Evolutionary conservation across 129 eudicot genomes (phyloP).

Genomic region (Artemisia argyi): DNA sequence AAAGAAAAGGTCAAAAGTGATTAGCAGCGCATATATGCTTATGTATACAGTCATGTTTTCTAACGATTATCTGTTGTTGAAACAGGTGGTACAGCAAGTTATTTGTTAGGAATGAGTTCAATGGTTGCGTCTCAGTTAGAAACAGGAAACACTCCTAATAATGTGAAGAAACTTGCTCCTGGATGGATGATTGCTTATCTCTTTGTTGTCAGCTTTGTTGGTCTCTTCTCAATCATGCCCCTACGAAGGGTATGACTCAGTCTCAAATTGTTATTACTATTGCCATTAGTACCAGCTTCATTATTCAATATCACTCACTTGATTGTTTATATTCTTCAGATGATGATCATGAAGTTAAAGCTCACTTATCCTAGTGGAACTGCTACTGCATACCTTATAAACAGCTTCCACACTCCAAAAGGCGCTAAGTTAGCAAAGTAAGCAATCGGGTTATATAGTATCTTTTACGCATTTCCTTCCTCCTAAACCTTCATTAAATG

Average conservation of each 20-base stretch:
- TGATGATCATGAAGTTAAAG: slow-evolving; percentile 54
- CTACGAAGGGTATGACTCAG: slow-evolving; percentile 39
- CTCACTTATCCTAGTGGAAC: slow-evolving; percentile 68
- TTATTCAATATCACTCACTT: neutral
- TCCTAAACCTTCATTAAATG: neutral
- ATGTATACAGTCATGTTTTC: too few relatives aligned
- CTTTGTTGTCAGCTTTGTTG: slow-evolving; percentile 54
- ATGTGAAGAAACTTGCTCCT: slow-evolving; percentile 46
- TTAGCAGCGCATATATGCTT: too few relatives aligned
- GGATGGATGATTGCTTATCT: slow-evolving; percentile 64
- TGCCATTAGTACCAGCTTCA: neutral
- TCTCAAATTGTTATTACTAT: neutral
- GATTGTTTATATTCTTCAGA: slow-evolving; percentile 27
- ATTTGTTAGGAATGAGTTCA: slow-evolving; percentile 47
- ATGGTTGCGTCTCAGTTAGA: slow-evolving; percentile 37
- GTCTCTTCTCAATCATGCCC: slow-evolving; percentile 57
- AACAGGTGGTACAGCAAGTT: slow-evolving; percentile 51
- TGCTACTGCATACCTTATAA: slow-evolving; percentile 62
- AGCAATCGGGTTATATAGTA: neutral
- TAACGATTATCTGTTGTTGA: neutral
- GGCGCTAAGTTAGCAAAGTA: slow-evolving; percentile 65
- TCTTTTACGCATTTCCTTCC: neutral
- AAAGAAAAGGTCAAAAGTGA: too few relatives aligned
- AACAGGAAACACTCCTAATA: slow-evolving; percentile 47
- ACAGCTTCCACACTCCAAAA: slow-evolving; percentile 59